A percentile compares a stretch with the other conserved stretches of the same genome.
Evolutionary conservation across 306 rosid species (phyloP).

Genomic region (Cajanus cajan): DNA sequence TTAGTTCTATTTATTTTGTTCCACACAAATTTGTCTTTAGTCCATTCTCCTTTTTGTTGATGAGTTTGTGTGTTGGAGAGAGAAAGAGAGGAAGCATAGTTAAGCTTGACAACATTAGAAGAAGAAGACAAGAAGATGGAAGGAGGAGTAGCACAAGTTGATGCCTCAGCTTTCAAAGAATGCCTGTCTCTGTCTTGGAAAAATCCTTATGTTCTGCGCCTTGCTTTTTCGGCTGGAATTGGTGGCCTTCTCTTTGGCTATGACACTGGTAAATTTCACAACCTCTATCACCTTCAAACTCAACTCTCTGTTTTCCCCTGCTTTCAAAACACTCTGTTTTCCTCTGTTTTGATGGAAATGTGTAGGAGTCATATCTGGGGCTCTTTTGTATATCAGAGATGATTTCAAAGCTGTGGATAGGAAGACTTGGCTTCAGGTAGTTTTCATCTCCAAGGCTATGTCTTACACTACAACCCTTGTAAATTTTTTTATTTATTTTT

Average conservation of each 20-base stretch:
- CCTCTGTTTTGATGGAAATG: neutral
- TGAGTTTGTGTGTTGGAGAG: neutral
- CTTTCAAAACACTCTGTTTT: neutral
- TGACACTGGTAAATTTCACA: slow-evolving; percentile 36
- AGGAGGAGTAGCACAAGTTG: slow-evolving; percentile 32
- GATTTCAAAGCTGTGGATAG: slow-evolving; percentile 44
- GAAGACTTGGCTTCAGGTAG: slow-evolving; percentile 54
- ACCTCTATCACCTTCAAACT: neutral
- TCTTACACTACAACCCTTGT: too few relatives aligned
- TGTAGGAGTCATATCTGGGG: slow-evolving; percentile 70
- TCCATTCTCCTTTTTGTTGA: neutral
- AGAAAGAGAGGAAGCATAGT: neutral
- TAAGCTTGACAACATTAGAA: neutral
- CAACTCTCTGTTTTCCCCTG: slow-evolving; percentile 11
- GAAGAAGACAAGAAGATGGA: slow-evolving; percentile 24
- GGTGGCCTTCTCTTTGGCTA: slow-evolving; percentile 51
- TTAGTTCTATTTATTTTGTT: too few relatives aligned
- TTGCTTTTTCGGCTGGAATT: slow-evolving; percentile 48
- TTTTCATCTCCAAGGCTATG: neutral
- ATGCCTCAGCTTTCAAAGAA: slow-evolving; percentile 40
- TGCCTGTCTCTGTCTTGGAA: slow-evolving; percentile 39
- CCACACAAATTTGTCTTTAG: too few relatives aligned
- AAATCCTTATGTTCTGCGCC: slow-evolving; percentile 43
- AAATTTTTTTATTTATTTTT: too few relatives aligned
- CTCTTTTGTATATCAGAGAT: slow-evolving; percentile 59